phyloP scores from a whole-genome alignment of 106 monocot species.

The Dendrobium chrysotoxum region DNA sequence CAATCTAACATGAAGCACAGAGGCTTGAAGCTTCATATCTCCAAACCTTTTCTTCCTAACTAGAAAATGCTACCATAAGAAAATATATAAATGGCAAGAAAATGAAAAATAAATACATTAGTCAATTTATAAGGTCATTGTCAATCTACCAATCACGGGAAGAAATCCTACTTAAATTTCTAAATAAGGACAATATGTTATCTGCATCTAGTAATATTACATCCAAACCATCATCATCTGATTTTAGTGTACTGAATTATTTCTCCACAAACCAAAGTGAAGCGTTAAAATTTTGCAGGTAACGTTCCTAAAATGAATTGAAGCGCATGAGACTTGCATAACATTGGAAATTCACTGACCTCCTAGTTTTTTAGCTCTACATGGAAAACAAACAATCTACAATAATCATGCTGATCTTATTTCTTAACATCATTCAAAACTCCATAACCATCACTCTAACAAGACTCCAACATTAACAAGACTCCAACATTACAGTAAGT shows the following conservation, averaged over 20 bases:
- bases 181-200: too few species aligned
- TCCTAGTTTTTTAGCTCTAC: conserved; percentile 23
- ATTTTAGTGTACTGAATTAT: conserved; percentile 18
- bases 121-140: too few species aligned
- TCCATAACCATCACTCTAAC: conserved; percentile 20
- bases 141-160: too few species aligned
- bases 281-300: conserved; percentile 1
- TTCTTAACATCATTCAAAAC: conserved; percentile 9
- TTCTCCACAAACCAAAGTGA: conserved; percentile 20
- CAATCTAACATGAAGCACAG: not conserved
- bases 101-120: too few species aligned
- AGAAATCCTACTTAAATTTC: too few species aligned
- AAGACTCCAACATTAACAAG: conserved; percentile 37
- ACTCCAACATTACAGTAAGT: conserved; percentile 27
- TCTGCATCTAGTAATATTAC: too few species aligned
- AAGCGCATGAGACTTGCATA: conserved; percentile 11
- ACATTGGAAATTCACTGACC: conserved; percentile 13
- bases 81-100: too few species aligned
- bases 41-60: too few species aligned
- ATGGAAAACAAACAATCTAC: conserved; percentile 26
- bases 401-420: conserved; percentile 13
- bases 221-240: conserved; percentile 12
- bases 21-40: too few species aligned
- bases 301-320: not conserved
- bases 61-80: too few species aligned